phyloP scores from a whole-genome alignment of 2,329 filamentous ascomycete species.

The Talaromyces sp. region DNA sequence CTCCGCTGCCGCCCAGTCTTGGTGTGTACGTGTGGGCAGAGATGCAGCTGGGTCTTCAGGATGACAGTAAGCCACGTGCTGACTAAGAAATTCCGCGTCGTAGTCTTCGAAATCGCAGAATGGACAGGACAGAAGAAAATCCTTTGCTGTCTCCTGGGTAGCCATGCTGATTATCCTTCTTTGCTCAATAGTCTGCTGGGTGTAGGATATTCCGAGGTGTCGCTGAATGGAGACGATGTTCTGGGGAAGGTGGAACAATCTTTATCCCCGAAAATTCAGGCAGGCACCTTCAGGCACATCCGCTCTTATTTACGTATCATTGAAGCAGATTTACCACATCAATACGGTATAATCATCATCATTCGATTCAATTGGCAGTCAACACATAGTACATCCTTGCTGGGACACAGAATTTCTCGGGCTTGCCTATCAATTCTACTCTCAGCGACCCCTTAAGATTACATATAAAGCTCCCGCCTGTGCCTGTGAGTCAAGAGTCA shows the following conservation, averaged over 20 bases:
- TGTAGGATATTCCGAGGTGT: background rate
- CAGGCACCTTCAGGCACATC: background rate
- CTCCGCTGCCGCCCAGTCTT: background rate
- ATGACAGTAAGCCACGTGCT: slow-evolving; percentile 47
- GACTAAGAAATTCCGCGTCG: slow-evolving; percentile 38
- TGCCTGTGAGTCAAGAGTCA: background rate
- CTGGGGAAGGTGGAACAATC: slow-evolving; percentile 11
- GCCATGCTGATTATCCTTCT: background rate
- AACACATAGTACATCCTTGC: background rate
- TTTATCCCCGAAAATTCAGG: slow-evolving; percentile 22
- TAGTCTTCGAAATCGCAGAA: slow-evolving; percentile 45
- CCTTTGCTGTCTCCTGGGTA: background rate
- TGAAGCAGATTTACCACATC: background rate
- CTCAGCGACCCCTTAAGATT: background rate
- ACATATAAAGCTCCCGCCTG: too few species aligned
- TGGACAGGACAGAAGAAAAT: slow-evolving; percentile 34
- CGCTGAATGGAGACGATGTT: background rate
- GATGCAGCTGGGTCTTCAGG: slow-evolving; percentile 33
- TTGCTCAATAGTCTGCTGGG: too few species aligned
- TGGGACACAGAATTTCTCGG: background rate
- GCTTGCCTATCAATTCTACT: background rate
- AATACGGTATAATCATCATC: background rate
- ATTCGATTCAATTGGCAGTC: background rate
- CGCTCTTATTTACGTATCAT: background rate
- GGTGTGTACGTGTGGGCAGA: background rate